Evolutionary conservation across 1,284 basidiomycete species (phyloP).

Genomic region (Ceraceosorus guamensis): DNA sequence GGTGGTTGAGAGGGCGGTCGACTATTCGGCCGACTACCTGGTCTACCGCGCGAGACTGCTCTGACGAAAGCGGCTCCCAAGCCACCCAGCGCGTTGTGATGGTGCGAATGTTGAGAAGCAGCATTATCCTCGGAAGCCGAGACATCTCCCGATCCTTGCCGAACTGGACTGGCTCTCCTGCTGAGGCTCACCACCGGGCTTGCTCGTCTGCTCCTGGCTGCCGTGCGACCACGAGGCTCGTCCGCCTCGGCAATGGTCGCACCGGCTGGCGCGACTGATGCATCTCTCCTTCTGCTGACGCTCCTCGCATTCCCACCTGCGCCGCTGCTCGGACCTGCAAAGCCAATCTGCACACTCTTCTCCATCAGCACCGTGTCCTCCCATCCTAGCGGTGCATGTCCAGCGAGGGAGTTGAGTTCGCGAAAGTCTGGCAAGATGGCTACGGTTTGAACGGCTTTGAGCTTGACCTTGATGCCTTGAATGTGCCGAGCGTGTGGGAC

Average conservation of each 20-base stretch:
- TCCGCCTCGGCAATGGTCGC: not conserved
- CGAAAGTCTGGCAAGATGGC: slow-evolving; percentile 23
- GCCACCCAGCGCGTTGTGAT: slow-evolving; percentile 10
- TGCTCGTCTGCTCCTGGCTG: not conserved
- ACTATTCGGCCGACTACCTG: slow-evolving; percentile 1
- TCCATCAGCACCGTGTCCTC: slow-evolving; percentile 44
- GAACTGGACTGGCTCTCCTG: too few species aligned
- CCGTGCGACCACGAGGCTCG: not conserved
- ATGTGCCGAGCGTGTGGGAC: slow-evolving; percentile 41
- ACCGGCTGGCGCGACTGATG: not conserved
- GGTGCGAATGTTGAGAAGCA: too few species aligned
- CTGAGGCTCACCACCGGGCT: too few species aligned
- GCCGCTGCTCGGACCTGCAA: slow-evolving; percentile 9
- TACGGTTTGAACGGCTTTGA: slow-evolving; percentile 41
- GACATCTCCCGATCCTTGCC: too few species aligned
- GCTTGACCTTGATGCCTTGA: slow-evolving; percentile 39
- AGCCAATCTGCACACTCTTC: slow-evolving; percentile 42
- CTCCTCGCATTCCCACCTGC: too few species aligned
- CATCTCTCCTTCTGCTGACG: slow-evolving; percentile 1
- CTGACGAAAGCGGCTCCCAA: slow-evolving; percentile 30
- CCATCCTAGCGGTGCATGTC: slow-evolving; percentile 35
- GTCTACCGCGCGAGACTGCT: slow-evolving; percentile 26
- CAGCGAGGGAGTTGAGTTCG: slow-evolving; percentile 23
- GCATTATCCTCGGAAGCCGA: too few species aligned
- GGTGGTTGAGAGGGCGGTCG: too few species aligned